A percentile compares a stretch with the other conserved stretches of the same genome.
These are phyloP conservation scores for Atkinsonella texensis DNA, from an alignment of 2,329 filamentous ascomycete genomes.

Conservation along the genomic window DNA sequence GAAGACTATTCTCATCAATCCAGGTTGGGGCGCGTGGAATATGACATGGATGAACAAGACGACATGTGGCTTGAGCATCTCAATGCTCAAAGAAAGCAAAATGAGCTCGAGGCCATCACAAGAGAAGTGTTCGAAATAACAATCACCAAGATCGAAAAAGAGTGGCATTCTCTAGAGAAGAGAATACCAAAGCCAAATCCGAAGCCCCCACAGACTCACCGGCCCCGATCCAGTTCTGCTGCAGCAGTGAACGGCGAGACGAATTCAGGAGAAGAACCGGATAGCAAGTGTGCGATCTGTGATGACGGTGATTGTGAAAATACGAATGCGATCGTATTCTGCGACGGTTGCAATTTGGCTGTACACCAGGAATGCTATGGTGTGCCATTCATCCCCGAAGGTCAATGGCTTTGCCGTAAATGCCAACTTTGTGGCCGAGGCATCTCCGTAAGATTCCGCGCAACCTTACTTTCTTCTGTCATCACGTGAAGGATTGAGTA, in stretches of 20 bases:
- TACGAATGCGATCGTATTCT: constrained; percentile 97
- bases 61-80: constrained; percentile 87
- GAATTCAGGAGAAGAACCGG: constrained; percentile 74
- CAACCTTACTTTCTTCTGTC: not conserved
- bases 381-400: constrained; percentile 95
- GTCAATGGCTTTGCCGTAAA: constrained; percentile 95
- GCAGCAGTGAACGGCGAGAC: constrained; percentile 92
- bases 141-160: constrained; percentile 97
- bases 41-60: constrained; percentile 99
- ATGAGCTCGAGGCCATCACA: constrained; percentile 71
- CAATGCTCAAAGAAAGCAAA: constrained; percentile 63
- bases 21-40: constrained; percentile 73
- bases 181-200: constrained; percentile 94
- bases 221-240: constrained; percentile 84
- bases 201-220: constrained; percentile 87
- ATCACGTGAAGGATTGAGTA: not conserved
- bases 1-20: constrained; percentile 22
- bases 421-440: constrained; percentile 91
- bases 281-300: constrained; percentile 94
- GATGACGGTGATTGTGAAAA: constrained; percentile 99
- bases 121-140: constrained; percentile 94
- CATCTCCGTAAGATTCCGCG: constrained; percentile 50
- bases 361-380: constrained; percentile 99
- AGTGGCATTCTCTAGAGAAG: constrained; percentile 94
- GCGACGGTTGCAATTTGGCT: constrained; percentile 91